A percentile compares a stretch with the other conserved stretches of the same genome.
These are phyloP conservation scores for Mycotypha africana DNA, from an alignment of 371 early-diverging fungal species.

Conservation along the genomic window DNA sequence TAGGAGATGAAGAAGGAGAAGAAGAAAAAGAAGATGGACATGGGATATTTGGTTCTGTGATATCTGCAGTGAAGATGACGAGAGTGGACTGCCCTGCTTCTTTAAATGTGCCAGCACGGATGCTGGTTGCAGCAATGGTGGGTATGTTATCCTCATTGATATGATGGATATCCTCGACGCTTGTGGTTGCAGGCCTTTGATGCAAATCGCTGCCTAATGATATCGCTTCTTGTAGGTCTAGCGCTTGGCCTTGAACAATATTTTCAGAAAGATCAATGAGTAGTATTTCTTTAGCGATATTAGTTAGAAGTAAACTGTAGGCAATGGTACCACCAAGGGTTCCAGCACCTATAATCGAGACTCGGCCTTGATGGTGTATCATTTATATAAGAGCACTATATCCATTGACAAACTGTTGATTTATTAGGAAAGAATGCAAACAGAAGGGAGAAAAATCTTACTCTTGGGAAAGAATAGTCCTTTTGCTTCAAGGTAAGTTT, in stretches of 20 bases:
- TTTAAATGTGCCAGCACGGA: constrained; percentile 54
- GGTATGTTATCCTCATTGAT: constrained; percentile 41
- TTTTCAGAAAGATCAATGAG: constrained; percentile 62
- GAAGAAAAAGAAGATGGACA: too few species aligned
- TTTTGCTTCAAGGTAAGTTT: too few species aligned
- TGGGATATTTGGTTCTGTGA: constrained; percentile 6
- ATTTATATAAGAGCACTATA: too few species aligned
- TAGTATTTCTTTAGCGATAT: constrained; percentile 51
- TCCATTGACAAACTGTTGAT: too few species aligned
- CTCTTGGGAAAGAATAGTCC: too few species aligned
- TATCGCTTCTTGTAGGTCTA: constrained; percentile 69
- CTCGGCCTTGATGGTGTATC: constrained; percentile 20
- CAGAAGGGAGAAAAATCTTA: constrained; percentile 3
- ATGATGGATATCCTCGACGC: too few species aligned
- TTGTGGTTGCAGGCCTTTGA: too few species aligned
- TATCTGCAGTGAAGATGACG: constrained; percentile 22
- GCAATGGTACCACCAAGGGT: constrained; percentile 60
- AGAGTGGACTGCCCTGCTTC: constrained; percentile 41
- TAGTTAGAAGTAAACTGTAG: constrained; percentile 58
- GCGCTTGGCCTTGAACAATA: constrained; percentile 62
- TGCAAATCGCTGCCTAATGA: too few species aligned
- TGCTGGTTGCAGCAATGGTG: too few species aligned
- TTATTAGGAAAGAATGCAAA: not conserved
- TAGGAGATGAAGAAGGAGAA: too few species aligned
- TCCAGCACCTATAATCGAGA: constrained; percentile 48